These are phyloP conservation scores for Phoenix dactylifera DNA, from an alignment of 176 grass and related monocot genomes.

Conservation along the genomic window DNA sequence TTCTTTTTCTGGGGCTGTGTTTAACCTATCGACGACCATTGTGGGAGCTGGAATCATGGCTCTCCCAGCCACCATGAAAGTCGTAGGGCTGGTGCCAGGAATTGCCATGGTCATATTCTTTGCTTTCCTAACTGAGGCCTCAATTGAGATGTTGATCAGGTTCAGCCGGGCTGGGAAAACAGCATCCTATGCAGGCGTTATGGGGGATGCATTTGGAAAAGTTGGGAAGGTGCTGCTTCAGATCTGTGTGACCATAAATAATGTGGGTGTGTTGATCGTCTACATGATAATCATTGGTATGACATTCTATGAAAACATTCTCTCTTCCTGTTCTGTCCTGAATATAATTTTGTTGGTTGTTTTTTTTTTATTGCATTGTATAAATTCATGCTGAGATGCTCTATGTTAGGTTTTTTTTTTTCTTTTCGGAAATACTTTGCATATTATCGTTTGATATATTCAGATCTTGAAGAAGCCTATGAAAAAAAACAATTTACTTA, in stretches of 20 bases:
- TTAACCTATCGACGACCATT: conserved; percentile 95
- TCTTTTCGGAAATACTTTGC: too few relatives aligned
- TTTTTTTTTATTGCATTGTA: too few relatives aligned
- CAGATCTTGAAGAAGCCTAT: too few relatives aligned
- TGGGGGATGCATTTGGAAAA: conserved; percentile 71
- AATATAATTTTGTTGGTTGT: too few relatives aligned
- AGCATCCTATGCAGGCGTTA: conserved; percentile 56
- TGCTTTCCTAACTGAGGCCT: conserved; percentile 75
- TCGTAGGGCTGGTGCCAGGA: conserved; percentile 70
- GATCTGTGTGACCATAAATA: conserved; percentile 81
- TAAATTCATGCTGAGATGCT: too few relatives aligned
- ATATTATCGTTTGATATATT: too few relatives aligned
- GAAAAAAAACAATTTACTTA: too few relatives aligned
- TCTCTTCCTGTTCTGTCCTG: neutral
- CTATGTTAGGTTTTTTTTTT: too few relatives aligned
- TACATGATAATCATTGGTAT: conserved; percentile 99
- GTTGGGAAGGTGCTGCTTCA: conserved; percentile 55
- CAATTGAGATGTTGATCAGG: conserved; percentile 72
- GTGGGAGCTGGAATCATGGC: conserved; percentile 99
- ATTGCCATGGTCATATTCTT: conserved; percentile 71
- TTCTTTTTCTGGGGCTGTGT: conserved; percentile 74
- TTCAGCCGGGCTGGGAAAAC: conserved; percentile 61
- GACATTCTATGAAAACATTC: neutral
- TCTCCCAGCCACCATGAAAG: conserved; percentile 91
- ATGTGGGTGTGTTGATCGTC: conserved; percentile 80